A percentile compares a stretch with the other conserved stretches of the same genome.
Conservation (phyloP, 2,329 filamentous ascomycete species). For the Neurospora crassa region DNA sequence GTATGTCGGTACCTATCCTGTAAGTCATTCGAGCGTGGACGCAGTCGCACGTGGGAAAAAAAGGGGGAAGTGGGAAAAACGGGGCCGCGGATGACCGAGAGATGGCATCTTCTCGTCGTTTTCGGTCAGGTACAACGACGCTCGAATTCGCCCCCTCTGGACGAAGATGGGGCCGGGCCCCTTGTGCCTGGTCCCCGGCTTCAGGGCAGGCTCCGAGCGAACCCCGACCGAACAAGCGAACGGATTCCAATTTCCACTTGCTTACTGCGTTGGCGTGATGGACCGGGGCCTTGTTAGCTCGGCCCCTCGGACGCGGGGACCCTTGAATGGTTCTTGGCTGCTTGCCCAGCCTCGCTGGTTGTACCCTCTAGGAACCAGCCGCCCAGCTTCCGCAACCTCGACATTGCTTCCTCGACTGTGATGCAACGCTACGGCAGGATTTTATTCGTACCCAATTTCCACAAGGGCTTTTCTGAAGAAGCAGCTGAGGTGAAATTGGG, state of each 20-base stretch:
- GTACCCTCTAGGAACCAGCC: not conserved
- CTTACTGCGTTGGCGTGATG: not conserved
- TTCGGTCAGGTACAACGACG: not conserved
- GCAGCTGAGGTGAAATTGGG: not conserved
- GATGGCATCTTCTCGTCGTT: not conserved
- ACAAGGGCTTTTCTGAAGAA: not conserved
- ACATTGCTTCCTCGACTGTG: not conserved
- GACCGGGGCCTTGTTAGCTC: constrained; percentile 12
- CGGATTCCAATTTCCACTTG: not conserved
- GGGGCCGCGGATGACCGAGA: not conserved
- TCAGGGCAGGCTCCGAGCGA: not conserved
- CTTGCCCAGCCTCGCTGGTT: not conserved
- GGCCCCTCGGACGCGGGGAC: constrained; percentile 7
- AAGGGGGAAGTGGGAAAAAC: not conserved
- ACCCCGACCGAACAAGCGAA: not conserved
- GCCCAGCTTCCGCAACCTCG: not conserved
- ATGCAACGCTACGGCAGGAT: not conserved
- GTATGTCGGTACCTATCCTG: not conserved
- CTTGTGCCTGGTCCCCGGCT: not conserved
- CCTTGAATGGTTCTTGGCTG: not conserved
- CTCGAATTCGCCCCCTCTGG: not conserved
- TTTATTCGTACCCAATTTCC: not conserved
- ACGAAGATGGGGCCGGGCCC: not conserved
- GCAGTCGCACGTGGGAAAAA: not conserved
- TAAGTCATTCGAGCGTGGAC: not conserved